Percentiles rank a stretch among this genome's conserved stretches.
Conservation (phyloP, 148 eudicot genomes). For the Silene conica region DNA sequence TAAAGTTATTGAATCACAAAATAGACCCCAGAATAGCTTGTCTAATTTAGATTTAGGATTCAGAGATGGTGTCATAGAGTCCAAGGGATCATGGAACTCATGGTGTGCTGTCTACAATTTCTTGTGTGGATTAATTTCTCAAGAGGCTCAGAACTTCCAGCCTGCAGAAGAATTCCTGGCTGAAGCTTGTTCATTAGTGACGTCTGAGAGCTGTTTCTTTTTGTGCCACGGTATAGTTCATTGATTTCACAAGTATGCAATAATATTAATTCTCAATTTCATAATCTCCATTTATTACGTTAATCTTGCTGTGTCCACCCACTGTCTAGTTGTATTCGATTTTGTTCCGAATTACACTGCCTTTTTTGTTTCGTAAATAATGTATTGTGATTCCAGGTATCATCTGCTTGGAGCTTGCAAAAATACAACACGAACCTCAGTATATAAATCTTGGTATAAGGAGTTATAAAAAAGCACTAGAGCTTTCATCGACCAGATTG, state of each 20-base stretch:
- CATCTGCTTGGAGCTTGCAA: constrained; percentile 80
- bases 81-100: constrained; percentile 43
- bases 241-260: not conserved
- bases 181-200: constrained; percentile 64
- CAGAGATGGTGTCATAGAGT: constrained; percentile 50
- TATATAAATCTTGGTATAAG: constrained; percentile 53
- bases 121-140: constrained; percentile 61
- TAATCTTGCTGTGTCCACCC: not conserved
- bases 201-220: constrained; percentile 64
- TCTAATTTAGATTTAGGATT: constrained; percentile 39
- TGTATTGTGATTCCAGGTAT: constrained; percentile 49
- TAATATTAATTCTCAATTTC: not conserved
- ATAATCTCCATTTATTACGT: not conserved
- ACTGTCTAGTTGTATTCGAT: constrained; percentile 1
- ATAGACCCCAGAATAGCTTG: constrained; percentile 43
- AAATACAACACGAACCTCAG: constrained; percentile 45
- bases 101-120: constrained; percentile 71
- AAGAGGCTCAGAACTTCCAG: constrained; percentile 41
- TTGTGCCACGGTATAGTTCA: constrained; percentile 64
- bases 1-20: constrained; percentile 55
- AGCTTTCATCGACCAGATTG: constrained; percentile 38
- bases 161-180: constrained; percentile 65
- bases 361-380: constrained; percentile 9
- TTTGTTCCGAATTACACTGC: not conserved
- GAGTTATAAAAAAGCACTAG: constrained; percentile 71